Evolutionary conservation across 2,329 filamentous ascomycete genomes (phyloP).

Genomic region (Sphaerulina musiva): DNA sequence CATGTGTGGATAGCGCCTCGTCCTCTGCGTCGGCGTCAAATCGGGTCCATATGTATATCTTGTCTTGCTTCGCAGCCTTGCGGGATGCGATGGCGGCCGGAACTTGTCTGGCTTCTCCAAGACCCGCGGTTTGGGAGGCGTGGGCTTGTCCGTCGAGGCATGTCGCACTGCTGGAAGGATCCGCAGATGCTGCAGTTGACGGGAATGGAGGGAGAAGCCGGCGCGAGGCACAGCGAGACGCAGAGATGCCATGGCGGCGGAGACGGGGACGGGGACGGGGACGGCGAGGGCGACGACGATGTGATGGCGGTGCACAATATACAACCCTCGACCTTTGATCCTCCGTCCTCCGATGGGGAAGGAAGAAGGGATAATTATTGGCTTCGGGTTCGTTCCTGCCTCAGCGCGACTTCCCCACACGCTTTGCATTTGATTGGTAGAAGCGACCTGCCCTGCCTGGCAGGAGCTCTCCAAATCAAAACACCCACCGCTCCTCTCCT

Average conservation of each 20-base stretch:
- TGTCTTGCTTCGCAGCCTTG: constrained; percentile 54
- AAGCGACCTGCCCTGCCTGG: not conserved
- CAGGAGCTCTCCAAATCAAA: not conserved
- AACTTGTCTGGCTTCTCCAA: constrained; percentile 86
- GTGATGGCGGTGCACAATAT: not conserved
- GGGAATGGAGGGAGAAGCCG: constrained; percentile 25
- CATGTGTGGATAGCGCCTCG: constrained; percentile 76
- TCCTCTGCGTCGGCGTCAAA: constrained; percentile 59
- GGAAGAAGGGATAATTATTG: not conserved
- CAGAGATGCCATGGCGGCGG: constrained; percentile 4
- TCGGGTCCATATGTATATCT: constrained; percentile 69
- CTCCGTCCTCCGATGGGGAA: not conserved
- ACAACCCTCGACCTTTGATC: not conserved
- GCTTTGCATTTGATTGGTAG: not conserved
- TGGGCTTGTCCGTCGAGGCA: constrained; percentile 30
- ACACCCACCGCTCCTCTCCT: constrained; percentile 9
- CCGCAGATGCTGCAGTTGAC: constrained; percentile 21
- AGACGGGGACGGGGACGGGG: no score
- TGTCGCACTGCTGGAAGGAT: constrained; percentile 20
- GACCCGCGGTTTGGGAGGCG: constrained; percentile 55
- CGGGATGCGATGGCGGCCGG: constrained; percentile 82
- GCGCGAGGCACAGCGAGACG: constrained; percentile 13
- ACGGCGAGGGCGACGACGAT: no score
- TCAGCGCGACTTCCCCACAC: not conserved
- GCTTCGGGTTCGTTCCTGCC: constrained; percentile 1